These are phyloP conservation scores for Vanilla planifolia DNA, from an alignment of 106 monocot genomes.

Conservation along the genomic window DNA sequence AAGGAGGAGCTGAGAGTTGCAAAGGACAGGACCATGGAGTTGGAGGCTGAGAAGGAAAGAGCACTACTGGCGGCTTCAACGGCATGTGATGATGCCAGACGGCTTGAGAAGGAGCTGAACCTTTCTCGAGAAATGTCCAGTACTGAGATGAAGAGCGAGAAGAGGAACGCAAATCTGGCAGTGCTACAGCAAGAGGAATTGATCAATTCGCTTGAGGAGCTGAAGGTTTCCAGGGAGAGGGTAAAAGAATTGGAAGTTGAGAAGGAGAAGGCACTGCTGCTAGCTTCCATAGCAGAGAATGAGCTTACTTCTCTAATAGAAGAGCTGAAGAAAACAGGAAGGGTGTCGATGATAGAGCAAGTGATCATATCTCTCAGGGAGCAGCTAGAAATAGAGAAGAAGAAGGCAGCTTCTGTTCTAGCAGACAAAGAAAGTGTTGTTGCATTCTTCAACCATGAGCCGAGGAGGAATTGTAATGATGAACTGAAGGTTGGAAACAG, in stretches of 20 bases:
- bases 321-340: not conserved
- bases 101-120: not conserved
- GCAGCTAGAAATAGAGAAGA: not conserved
- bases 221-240: too few species aligned
- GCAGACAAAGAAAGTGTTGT: not conserved
- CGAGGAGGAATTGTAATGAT: too few species aligned
- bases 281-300: too few species aligned
- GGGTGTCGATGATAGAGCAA: too few species aligned
- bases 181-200: not conserved
- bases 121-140: not conserved
- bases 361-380: too few species aligned
- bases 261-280: too few species aligned
- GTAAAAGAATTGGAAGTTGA: too few species aligned
- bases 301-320: not conserved
- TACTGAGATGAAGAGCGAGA: not conserved
- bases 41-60: not conserved
- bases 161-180: not conserved
- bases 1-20: not conserved
- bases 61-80: not conserved
- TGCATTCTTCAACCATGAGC: too few species aligned
- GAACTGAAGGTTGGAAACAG: not conserved
- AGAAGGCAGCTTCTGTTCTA: not conserved
- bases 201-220: too few species aligned
- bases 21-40: not conserved
- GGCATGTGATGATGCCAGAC: not conserved